A percentile compares a stretch with the other conserved stretches of the same genome.
phyloP scores from a whole-genome alignment of 2,329 filamentous ascomycete genomes.

The Ascochyta rabiei region DNA sequence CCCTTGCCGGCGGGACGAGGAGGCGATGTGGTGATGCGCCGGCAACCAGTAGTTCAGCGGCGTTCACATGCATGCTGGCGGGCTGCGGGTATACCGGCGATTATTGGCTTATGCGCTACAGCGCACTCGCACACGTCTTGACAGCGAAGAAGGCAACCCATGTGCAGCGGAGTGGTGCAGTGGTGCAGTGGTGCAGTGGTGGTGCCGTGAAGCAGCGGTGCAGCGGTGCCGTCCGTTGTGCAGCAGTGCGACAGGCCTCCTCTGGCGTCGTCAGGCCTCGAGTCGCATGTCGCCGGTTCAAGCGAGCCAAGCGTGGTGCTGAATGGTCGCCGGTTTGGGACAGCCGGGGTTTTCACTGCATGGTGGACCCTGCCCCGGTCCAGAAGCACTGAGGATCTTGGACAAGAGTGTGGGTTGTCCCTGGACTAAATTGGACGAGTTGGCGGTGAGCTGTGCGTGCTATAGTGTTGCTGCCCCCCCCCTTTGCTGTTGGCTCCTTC shows the following conservation, averaged over 20 bases:
- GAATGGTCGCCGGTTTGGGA: conserved; percentile 7
- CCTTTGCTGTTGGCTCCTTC: conserved; percentile 39
- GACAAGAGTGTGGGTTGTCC: conserved; percentile 9
- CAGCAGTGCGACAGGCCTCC: conserved; percentile 5
- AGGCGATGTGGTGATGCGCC: conserved; percentile 1
- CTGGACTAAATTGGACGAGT: conserved; percentile 8
- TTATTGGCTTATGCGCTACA: conserved; percentile 18
- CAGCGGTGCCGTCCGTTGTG: background rate
- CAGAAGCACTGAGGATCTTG: conserved; percentile 12
- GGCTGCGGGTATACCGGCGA: background rate
- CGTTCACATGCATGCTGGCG: background rate
- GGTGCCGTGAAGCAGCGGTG: background rate
- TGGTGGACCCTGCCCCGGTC: conserved; percentile 17
- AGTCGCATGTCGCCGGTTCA: conserved; percentile 5
- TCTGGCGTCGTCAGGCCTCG: conserved; percentile 6
- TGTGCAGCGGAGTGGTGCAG: conserved; percentile 3
- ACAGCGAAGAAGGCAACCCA: conserved; percentile 20
- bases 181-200: background rate
- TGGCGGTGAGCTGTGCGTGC: conserved; percentile 17
- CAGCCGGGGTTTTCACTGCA: conserved; percentile 3
- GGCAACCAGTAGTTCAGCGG: conserved; percentile 4
- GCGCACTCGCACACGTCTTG: conserved; percentile 17
- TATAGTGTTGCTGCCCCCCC: background rate
- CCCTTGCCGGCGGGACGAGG: conserved; percentile 8
- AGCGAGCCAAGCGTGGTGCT: background rate